Base-by-base conservation (phyloP, 805 yeast genomes). In the Suhomyces faveliae region DNA sequence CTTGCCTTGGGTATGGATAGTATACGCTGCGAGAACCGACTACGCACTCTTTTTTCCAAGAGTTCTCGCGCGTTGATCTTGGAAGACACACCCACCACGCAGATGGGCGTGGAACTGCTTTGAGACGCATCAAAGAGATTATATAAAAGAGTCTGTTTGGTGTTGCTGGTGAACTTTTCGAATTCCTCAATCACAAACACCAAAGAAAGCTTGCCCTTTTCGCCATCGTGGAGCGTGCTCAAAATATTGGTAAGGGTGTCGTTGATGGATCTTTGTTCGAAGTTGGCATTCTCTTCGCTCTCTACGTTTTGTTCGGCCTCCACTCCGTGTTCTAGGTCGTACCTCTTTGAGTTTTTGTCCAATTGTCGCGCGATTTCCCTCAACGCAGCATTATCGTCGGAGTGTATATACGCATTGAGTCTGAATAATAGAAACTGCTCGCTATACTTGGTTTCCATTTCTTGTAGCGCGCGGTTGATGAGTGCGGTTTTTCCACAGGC, bases 111-210 rank as follows among this genome's bases (percentile, higher is more conserved):
- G 2, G 79, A 74, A 15, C 81, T 76, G 48, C 69, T 77, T 60
- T 89, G 96, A 1, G 96, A 83, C 57, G 91, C 73, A 58, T 94
- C 98, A 61, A 94, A 87, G 39, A 94, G 68, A 57, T 91, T 92
- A 63, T 94, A 94, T 4, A 94, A 67, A 43, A 94, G 70, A 0
- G 96, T 87, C 63, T 94, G 99, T 53, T 88, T 84, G 11, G 78
- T 74, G 47, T 80, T 83, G 10, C 73, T 70, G 0, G 96, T 84
- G 67, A 85, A 94, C 33, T 76, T 72, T 46, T 94, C 97, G 48
- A 92, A 79, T 57, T 91, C 96, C 48, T 94, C 98, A 48, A 94
- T 79, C 2, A 89, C 67, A 56, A 94, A 84, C 0, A 94, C 68
- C 3, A 94, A 78, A 0, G 96, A 80, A 20, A 83, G 71, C 35